Percentiles rank a stretch among this genome's conserved stretches.
phyloP scores from a whole-genome alignment of 768 basidiomycete species.

The Myochromella boudieri region DNA sequence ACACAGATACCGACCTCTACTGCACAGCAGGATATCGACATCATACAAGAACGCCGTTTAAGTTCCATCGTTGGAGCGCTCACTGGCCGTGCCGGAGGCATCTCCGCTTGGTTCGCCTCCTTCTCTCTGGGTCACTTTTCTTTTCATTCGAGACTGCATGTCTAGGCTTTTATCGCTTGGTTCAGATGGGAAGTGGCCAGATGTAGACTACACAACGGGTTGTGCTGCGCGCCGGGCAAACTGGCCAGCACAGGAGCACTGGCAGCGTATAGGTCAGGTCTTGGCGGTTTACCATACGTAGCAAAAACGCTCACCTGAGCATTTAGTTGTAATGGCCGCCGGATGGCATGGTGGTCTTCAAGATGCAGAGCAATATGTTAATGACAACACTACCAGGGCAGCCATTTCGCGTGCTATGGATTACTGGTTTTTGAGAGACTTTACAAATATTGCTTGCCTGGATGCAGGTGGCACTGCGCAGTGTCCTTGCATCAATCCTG shows the following conservation, averaged over 20 bases:
- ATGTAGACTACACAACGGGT: conserved; percentile 62
- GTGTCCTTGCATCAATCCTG: conserved; percentile 58
- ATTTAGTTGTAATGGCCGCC: conserved; percentile 50
- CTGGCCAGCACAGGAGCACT: conserved; percentile 67
- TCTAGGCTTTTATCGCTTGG: conserved; percentile 48
- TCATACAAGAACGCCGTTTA: conserved; percentile 35
- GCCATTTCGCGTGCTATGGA: conserved; percentile 52
- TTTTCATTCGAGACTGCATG: neutral
- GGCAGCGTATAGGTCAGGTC: conserved; percentile 48
- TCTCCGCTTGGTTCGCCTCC: conserved; percentile 11
- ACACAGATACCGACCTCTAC: conserved; percentile 12
- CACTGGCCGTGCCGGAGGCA: conserved; percentile 22
- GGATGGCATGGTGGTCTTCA: conserved; percentile 55
- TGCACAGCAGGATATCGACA: conserved; percentile 29
- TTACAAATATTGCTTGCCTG: conserved; percentile 52
- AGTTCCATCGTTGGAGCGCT: conserved; percentile 40
- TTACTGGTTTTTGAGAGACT: conserved; percentile 64
- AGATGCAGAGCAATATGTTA: conserved; percentile 40
- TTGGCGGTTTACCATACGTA: no score
- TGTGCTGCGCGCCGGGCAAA: conserved; percentile 63
- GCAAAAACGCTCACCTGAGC: no score
- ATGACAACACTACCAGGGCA: conserved; percentile 35
- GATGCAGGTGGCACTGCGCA: conserved; percentile 48
- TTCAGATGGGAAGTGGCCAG: conserved; percentile 55
- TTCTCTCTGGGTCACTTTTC: neutral